A percentile compares a stretch with the other conserved stretches of the same genome.
phyloP scores from a whole-genome alignment of 202 grass and related monocot genomes.

The Dendrocalamus latiflorus region DNA sequence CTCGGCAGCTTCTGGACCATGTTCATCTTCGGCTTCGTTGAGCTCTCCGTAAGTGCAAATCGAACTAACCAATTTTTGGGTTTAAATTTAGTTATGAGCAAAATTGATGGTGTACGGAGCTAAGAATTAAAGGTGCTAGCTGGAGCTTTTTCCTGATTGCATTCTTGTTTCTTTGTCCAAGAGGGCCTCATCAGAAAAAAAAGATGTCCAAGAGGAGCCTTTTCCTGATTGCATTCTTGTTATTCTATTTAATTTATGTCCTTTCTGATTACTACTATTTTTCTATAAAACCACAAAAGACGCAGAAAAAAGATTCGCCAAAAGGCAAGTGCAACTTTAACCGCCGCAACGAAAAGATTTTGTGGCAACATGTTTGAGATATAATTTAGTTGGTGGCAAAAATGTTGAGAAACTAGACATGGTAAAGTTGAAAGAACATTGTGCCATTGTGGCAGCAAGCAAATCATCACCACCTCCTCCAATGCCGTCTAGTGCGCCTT shows the following conservation, averaged over 20 bases:
- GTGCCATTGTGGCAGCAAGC: conserved; percentile 8
- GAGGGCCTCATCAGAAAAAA: neutral
- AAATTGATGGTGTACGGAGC: neutral
- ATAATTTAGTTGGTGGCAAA: neutral
- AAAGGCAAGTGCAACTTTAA: conserved; percentile 18
- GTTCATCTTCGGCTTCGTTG: conserved; percentile 90
- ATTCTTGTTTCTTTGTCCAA: conserved; percentile 27
- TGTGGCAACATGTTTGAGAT: neutral
- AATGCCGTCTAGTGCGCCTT: conserved; percentile 32
- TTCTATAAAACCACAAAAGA: neutral
- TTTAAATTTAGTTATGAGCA: neutral
- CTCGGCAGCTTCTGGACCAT: conserved; percentile 97
- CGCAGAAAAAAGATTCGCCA: neutral
- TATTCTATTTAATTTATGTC: neutral
- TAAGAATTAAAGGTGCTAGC: conserved; percentile 1
- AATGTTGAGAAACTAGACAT: neutral
- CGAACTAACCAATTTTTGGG: neutral
- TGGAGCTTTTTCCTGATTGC: neutral
- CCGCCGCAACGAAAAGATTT: conserved; percentile 14
- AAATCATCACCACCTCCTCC: conserved; percentile 35
- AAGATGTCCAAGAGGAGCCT: no score
- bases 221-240: no score
- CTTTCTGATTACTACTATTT: neutral
- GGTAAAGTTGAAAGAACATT: conserved; percentile 23
- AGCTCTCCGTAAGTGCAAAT: conserved; percentile 61